Conservation (phyloP, 1,284 basidiomycete species). For the Sporisorium reilianum region DNA sequence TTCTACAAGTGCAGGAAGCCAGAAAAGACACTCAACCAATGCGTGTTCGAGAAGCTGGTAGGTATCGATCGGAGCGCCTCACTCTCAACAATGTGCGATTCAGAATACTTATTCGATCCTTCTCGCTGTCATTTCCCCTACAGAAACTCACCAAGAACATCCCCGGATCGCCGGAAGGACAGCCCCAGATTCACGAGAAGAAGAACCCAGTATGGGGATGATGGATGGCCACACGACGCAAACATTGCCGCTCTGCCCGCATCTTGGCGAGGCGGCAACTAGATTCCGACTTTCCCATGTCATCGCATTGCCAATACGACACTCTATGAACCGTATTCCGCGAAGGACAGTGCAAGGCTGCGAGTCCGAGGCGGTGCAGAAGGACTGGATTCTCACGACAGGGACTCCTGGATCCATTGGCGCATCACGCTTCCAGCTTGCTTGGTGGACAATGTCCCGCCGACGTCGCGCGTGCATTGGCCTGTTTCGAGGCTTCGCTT, state of each 20-base stretch:
- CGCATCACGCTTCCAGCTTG: slow-evolving; percentile 79
- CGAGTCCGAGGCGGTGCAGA: background rate
- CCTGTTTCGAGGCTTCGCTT: slow-evolving; percentile 86
- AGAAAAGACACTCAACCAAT: slow-evolving; percentile 89
- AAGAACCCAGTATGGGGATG: slow-evolving; percentile 78
- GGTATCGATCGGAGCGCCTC: slow-evolving; percentile 11
- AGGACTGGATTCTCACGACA: slow-evolving; percentile 71
- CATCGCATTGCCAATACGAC: slow-evolving; percentile 17
- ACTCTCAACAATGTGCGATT: background rate
- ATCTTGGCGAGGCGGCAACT: background rate
- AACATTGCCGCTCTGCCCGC: background rate
- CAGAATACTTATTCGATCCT: slow-evolving; percentile 3
- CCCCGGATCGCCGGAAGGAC: slow-evolving; percentile 86
- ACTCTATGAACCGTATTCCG: background rate
- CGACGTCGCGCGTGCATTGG: slow-evolving; percentile 86
- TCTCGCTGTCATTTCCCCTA: slow-evolving; percentile 63
- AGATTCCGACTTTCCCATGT: slow-evolving; percentile 18
- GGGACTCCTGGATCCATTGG: slow-evolving; percentile 78
- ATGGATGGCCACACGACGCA: background rate
- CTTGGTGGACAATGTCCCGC: slow-evolving; percentile 80
- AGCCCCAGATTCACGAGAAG: slow-evolving; percentile 90
- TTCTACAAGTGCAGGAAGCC: slow-evolving; percentile 90
- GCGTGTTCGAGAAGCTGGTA: slow-evolving; percentile 92
- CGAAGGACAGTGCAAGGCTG: background rate
- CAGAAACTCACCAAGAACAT: slow-evolving; percentile 93